These are phyloP conservation scores for Aspergillus candidus DNA, from an alignment of 2,329 filamentous ascomycete species.

Conservation along the genomic window DNA sequence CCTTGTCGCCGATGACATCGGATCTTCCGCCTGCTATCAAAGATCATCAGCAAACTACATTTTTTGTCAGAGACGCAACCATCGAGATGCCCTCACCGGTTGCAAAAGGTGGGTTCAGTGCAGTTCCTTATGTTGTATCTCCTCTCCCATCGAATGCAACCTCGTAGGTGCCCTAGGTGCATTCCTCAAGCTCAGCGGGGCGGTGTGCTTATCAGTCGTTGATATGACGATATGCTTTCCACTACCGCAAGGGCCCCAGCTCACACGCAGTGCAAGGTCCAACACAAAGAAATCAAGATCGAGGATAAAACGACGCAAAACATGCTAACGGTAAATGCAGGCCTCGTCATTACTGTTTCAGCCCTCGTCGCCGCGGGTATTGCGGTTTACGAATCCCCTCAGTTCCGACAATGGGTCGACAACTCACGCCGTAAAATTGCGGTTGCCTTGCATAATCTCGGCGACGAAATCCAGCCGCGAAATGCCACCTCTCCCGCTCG, in stretches of 20 bases:
- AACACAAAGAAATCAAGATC: not conserved
- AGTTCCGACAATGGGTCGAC: conserved; percentile 58
- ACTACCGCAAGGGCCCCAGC: not conserved
- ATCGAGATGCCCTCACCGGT: conserved; percentile 42
- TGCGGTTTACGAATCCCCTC: conserved; percentile 58
- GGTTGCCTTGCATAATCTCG: conserved; percentile 52
- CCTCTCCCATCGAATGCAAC: not conserved
- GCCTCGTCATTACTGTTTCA: conserved; percentile 57
- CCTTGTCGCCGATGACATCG: conserved; percentile 1
- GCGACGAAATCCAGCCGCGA: conserved; percentile 53
- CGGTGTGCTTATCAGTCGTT: conserved; percentile 28
- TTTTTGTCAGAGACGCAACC: conserved; percentile 28
- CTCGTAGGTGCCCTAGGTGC: conserved; percentile 1
- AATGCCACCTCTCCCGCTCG: conserved; percentile 23
- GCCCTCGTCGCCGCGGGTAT: conserved; percentile 58
- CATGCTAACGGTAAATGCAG: conserved; percentile 32
- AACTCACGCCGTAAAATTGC: conserved; percentile 57
- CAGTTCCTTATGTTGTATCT: conserved; percentile 1
- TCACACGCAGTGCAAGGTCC: conserved; percentile 6
- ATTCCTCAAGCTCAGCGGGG: conserved; percentile 12
- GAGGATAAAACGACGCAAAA: not conserved
- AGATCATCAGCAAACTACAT: conserved; percentile 23
- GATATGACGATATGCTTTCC: conserved; percentile 4
- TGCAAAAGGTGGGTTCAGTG: conserved; percentile 40
- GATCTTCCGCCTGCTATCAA: conserved; percentile 4